Conservation (phyloP, 179 eudicot genomes). For the Nepenthes alata region DNA sequence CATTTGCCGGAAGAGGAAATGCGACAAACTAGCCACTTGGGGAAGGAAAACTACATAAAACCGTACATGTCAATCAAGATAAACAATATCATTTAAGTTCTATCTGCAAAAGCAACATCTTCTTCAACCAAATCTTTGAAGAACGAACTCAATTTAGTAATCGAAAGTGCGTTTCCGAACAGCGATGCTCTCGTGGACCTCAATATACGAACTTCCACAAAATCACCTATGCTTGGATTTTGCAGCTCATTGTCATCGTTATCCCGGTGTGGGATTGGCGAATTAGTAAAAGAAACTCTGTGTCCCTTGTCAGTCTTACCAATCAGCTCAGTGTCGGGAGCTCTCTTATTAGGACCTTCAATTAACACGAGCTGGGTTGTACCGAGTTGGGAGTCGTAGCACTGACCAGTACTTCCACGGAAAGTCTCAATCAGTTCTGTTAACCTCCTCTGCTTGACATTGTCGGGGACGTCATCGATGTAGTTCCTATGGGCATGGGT, state of each 20-base stretch:
- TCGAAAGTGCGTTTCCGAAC: constrained; percentile 71
- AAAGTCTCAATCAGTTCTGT: constrained; percentile 77
- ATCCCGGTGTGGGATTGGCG: constrained; percentile 38
- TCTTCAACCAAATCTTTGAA: constrained; percentile 38
- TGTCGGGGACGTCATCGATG: constrained; percentile 73
- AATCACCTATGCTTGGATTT: constrained; percentile 70
- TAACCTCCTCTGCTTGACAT: constrained; percentile 75
- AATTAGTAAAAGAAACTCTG: constrained; percentile 45
- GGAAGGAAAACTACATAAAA: neutral
- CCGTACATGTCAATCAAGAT: neutral
- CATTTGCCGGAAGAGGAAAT: too few species aligned
- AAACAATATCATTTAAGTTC: constrained; percentile 12
- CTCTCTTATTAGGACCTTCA: constrained; percentile 94
- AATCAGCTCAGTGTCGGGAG: constrained; percentile 79
- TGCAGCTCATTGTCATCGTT: constrained; percentile 25
- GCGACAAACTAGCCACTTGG: too few species aligned
- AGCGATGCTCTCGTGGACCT: constrained; percentile 80
- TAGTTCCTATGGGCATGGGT: constrained; percentile 96
- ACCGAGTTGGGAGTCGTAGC: constrained; percentile 76
- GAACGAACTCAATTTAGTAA: constrained; percentile 74
- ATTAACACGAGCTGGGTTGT: constrained; percentile 76
- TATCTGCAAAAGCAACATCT: constrained; percentile 37
- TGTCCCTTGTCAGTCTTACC: constrained; percentile 97
- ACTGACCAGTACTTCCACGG: constrained; percentile 81
- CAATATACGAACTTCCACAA: constrained; percentile 58